Base-by-base conservation (phyloP, 1,284 basidiomycete genomes). In the Taiwanofungus camphoratus region DNA sequence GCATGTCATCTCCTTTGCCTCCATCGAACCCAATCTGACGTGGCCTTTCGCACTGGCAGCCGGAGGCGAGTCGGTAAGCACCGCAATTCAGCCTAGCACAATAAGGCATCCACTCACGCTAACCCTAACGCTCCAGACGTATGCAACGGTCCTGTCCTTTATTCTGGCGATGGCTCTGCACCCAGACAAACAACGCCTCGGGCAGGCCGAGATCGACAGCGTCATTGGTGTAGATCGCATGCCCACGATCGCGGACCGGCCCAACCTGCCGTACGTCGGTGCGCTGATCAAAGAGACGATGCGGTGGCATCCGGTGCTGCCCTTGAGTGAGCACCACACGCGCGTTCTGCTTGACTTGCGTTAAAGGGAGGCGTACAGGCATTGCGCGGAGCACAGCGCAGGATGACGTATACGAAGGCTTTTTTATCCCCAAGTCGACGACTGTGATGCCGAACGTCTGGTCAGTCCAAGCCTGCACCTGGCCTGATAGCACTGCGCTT, bases 281-380 rank as follows among this genome's bases (percentile, higher is more conserved):
- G 71, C 71, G 4, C 48, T 76, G 8, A 61, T 70, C 21, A 68
- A 64, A 43, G 74, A 77, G 53, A 56, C 65, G 4, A 48, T 70
- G 33, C 57, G 69, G 16, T 62, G 58, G 57, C 51, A 57, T 37
- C 57, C 59, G n/a, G 52, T 60, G 6, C 46, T 52, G 3, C 58
- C 59, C 9, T 36, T 61, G 3, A 54, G 58, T 58, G 15, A 8
- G 5, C 38, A 23, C 3, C 16, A 9, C 9, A 30, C 4, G 4
- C 9, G 5, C 15, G 12, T 6, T 9, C 23, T n/a, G 3, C 13
- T n/a, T 34, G 40, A 21, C 5, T n/a, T 42, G 22, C 41, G n/a
- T n/a, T n/a, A n/a, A n/a, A n/a, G n/a, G n/a, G n/a, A n/a, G n/a
- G n/a, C 12, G 4, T 12, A 9, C 34, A 56, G 58, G 49, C 7